phyloP scores from a whole-genome alignment of 768 basidiomycete genomes.

The Kwoniella botswanensis region DNA sequence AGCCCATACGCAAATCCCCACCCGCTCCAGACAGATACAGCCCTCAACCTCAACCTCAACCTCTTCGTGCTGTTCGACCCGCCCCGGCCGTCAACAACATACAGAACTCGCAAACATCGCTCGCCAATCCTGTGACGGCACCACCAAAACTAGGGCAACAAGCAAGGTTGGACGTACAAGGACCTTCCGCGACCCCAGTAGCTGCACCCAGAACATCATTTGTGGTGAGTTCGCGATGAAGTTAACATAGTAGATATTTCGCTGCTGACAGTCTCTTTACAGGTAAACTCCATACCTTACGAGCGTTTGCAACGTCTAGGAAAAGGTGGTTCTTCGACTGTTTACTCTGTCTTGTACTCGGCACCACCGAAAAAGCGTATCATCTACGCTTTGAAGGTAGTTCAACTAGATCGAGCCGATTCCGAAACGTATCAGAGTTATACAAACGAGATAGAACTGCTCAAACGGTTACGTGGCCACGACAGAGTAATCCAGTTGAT shows the following conservation, averaged over 20 bases:
- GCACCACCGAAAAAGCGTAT: conserved; percentile 63
- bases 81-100: conserved; percentile 3
- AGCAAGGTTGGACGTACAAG: conserved; percentile 4
- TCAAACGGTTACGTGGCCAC: conserved; percentile 93
- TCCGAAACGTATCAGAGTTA: conserved; percentile 86
- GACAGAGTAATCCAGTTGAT: conserved; percentile 86
- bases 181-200: not conserved
- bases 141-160: not conserved
- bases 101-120: not conserved
- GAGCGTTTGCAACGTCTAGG: conserved; percentile 87
- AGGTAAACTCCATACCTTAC: conserved; percentile 82
- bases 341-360: conserved; percentile 83
- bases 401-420: conserved; percentile 86
- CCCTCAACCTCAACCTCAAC: conserved; percentile 10
- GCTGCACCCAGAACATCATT: conserved; percentile 26
- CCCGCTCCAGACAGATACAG: not conserved
- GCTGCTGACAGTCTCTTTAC: conserved; percentile 10
- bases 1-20: not conserved
- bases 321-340: conserved; percentile 92
- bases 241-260: not conserved
- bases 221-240: conserved; percentile 33
- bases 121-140: not conserved
- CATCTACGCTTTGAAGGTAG: conserved; percentile 89
- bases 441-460: conserved; percentile 92
- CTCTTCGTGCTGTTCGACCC: conserved; percentile 23